Conservation (phyloP, 1,139 yeast genomes). For the Geotrichum restrictum region DNA sequence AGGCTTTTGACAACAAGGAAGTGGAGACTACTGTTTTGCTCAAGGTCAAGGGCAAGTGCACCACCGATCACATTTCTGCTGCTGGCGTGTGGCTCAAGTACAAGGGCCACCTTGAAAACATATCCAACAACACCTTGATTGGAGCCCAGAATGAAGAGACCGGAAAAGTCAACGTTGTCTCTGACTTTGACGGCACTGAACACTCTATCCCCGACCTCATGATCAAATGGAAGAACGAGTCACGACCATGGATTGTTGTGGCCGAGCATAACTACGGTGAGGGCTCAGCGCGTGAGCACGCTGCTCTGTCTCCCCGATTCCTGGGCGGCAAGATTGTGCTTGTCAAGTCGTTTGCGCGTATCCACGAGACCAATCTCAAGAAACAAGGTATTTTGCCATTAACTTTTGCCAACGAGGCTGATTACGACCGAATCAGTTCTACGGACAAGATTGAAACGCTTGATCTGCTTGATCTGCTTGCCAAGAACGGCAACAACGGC, state of each 20-base stretch:
- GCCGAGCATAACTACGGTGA: conserved; percentile 99
- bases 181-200: conserved; percentile 76
- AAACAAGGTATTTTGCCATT: conserved; percentile 96
- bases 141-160: conserved; percentile 97
- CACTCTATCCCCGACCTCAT: conserved; percentile 87
- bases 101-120: conserved; percentile 95
- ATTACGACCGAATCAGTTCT: conserved; percentile 72
- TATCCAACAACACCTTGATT: conserved; percentile 88
- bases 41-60: conserved; percentile 96
- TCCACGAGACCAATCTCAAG: conserved; percentile 85
- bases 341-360: conserved; percentile 95
- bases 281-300: conserved; percentile 98
- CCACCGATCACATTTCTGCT: conserved; percentile 97
- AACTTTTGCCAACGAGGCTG: conserved; percentile 82
- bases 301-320: conserved; percentile 92
- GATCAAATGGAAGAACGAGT: conserved; percentile 88
- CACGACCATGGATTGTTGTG: conserved; percentile 86
- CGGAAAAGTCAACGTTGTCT: conserved; percentile 88
- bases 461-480: conserved; percentile 72
- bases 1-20: conserved; percentile 82
- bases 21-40: conserved; percentile 67
- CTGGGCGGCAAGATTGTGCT: conserved; percentile 84
- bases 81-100: conserved; percentile 99
- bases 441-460: conserved; percentile 79
- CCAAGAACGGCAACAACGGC: conserved; percentile 80